Conservation (phyloP, 2,329 filamentous ascomycete species). For the Fusarium sp. region DNA sequence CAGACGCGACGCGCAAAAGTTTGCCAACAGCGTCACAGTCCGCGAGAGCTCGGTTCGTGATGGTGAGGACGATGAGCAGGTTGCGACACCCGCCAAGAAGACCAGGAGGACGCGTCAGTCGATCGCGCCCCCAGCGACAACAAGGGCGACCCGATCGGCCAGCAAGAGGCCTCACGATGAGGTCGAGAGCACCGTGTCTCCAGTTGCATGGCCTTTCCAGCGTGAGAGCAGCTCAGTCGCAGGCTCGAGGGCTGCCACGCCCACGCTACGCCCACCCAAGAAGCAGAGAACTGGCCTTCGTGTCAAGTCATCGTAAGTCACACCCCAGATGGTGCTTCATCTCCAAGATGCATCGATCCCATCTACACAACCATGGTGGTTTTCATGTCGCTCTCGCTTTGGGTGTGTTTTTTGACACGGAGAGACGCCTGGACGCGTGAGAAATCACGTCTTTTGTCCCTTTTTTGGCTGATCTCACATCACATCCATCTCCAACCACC, state of each 20-base stretch:
- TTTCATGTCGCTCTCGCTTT: background rate
- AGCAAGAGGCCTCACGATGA: conserved; percentile 68
- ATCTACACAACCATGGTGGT: conserved; percentile 1
- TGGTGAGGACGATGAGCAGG: conserved; percentile 43
- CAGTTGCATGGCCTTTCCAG: conserved; percentile 62
- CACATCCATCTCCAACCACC: background rate
- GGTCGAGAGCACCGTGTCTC: conserved; percentile 64
- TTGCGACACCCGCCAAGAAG: conserved; percentile 48
- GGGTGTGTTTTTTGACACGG: background rate
- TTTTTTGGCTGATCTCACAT: conserved; percentile 16
- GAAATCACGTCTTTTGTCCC: conserved; percentile 21
- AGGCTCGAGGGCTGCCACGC: conserved; percentile 71
- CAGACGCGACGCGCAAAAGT: conserved; percentile 53
- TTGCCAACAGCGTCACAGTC: conserved; percentile 52
- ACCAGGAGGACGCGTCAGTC: conserved; percentile 53
- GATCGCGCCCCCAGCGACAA: conserved; percentile 49
- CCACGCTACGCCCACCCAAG: conserved; percentile 68
- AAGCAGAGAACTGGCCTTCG: conserved; percentile 71
- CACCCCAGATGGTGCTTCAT: conserved; percentile 14
- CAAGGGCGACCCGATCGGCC: conserved; percentile 61
- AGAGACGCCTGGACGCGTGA: conserved; percentile 17
- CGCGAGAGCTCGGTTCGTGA: conserved; percentile 55
- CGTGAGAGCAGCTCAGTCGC: conserved; percentile 60
- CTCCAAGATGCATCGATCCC: background rate
- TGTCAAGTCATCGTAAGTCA: conserved; percentile 77